A percentile compares a stretch with the other conserved stretches of the same genome.
These are phyloP conservation scores for Backusella tuberculispora DNA, from an alignment of 192 early-diverging fungal species.

Conservation along the genomic window DNA sequence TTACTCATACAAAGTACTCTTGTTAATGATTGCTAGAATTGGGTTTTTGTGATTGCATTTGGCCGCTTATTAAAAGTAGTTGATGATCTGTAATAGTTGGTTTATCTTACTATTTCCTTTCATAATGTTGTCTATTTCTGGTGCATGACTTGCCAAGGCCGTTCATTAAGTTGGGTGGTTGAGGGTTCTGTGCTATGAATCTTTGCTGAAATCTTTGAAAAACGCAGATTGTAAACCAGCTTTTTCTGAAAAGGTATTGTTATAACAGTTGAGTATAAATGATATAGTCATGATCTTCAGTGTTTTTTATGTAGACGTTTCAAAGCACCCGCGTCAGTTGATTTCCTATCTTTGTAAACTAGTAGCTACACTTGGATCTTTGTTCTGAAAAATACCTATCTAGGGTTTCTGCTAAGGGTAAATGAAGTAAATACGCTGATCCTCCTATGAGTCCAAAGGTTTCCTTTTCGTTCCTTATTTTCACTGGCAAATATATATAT, in stretches of 20 bases:
- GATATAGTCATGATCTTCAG: too few relatives aligned
- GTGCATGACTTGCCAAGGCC: not conserved
- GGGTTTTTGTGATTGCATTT: too few relatives aligned
- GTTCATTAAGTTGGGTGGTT: not conserved
- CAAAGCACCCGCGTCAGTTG: not conserved
- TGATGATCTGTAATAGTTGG: too few relatives aligned
- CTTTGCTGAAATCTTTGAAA: not conserved
- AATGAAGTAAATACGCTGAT: not conserved
- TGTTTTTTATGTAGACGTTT: not conserved
- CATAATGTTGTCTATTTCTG: not conserved
- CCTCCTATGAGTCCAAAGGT: not conserved
- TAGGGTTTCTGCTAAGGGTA: not conserved
- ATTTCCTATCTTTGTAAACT: not conserved
- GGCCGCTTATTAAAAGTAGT: too few relatives aligned
- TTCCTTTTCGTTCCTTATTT: not conserved
- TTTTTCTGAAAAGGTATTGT: not conserved
- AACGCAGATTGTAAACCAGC: not conserved
- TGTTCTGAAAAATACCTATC: not conserved
- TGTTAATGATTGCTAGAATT: too few relatives aligned
- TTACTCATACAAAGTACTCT: too few relatives aligned
- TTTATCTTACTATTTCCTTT: too few relatives aligned
- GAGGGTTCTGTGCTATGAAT: too few relatives aligned
- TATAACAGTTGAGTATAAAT: too few relatives aligned
- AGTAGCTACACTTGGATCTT: not conserved
- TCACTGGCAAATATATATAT: not conserved